These are phyloP conservation scores for Agrostemma githago DNA, from an alignment of 148 eudicot genomes.

Conservation along the genomic window DNA sequence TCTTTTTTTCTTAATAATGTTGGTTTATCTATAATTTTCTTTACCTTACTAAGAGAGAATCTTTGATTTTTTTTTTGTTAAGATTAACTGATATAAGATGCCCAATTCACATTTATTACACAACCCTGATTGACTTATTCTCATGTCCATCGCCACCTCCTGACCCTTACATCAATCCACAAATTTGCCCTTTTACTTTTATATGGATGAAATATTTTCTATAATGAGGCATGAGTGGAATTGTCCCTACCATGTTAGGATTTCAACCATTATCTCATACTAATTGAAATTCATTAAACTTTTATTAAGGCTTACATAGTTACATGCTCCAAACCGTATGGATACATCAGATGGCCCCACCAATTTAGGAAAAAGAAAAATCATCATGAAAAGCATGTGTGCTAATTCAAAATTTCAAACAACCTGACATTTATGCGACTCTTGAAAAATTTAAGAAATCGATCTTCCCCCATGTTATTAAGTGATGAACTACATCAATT, in stretches of 20 bases:
- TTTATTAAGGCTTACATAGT: background rate
- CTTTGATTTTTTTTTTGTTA: background rate
- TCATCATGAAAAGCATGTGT: background rate
- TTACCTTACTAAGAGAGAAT: background rate
- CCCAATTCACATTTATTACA: background rate
- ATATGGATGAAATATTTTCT: background rate
- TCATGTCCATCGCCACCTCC: background rate
- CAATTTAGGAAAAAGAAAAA: background rate
- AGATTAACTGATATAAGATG: background rate
- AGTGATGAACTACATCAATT: background rate
- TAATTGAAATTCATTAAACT: background rate
- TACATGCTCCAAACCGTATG: background rate
- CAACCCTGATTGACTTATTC: background rate
- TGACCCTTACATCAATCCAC: background rate
- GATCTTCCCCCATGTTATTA: background rate
- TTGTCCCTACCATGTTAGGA: background rate
- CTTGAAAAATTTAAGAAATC: no score
- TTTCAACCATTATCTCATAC: background rate
- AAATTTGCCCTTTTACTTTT: background rate
- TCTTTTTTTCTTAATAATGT: background rate
- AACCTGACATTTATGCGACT: background rate
- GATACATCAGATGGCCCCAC: background rate
- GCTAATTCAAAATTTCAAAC: background rate
- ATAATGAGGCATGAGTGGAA: background rate
- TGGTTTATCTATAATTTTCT: no score